Evolutionary conservation across 2,329 filamentous ascomycete species (phyloP), one percentile per base, ranked within the genome.

Genomic region (Aspergillus tanneri): DNA sequence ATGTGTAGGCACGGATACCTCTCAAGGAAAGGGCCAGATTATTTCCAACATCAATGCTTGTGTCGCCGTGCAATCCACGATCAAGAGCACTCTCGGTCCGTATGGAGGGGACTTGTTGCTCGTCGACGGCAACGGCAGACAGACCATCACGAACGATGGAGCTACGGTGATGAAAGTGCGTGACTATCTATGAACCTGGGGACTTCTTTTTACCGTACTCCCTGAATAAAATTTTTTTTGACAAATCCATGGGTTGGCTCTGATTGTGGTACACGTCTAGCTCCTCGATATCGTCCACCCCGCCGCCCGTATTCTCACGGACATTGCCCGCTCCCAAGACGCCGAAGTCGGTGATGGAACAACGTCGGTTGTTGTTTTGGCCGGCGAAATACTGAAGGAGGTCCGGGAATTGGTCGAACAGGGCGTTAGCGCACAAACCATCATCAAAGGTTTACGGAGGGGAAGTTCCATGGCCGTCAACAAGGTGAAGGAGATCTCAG

Each of bases 31-130:
- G 72, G 91, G 91, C 46, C 93, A 99, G 76, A 87, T 99, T 65
- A 76, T 99, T 64, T 95, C 92, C 64, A 99, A 99, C 75, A 97
- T 99, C 77, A 96, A 96, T 77, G 93, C 93, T 59, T 99, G 93
- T 72, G 80, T 96, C 63, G 92, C 93, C 19, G 91, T 99, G 32
- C 93, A 99, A 76, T 82, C 86, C 42, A 97, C 92, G 51, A 92
- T 99, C 77, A 95, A 95, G 77, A 89, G 87, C 64, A 99, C 93
- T 16, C 81, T 99, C 27, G 93, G 93, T 32, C 93, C 93, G 25
- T 99, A 97, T 74, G 93, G 93, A 69, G 93, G 93, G 66, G 93
- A 99, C 75, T 77, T 97, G 69, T 80, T 99, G 70, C 86, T 99
- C 75, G 92, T 97, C 47, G 93, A 97, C 73, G 86, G 85, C 72